Evolutionary conservation across 75 land plant genomes (phyloP), one percentile per base, ranked within the genome.

Genomic region (Isoetes taiwanensis): DNA sequence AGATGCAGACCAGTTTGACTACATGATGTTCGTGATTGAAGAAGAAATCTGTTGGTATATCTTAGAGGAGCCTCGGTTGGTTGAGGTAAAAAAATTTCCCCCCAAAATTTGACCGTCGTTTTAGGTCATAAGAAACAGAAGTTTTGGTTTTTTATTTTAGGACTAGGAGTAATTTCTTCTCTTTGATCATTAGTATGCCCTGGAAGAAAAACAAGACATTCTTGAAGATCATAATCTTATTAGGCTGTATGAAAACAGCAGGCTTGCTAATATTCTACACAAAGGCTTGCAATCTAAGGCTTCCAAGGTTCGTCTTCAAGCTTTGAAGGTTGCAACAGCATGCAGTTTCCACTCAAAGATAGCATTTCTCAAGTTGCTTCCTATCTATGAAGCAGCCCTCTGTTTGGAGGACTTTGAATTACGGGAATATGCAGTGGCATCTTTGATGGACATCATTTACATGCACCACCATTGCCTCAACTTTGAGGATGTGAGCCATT

Each of bases 381-480:
- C 61, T 35, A 21, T 64, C 9, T 64, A 54, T 30, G 41, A 64
- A 43, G 31, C 58, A n/a, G 11, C 42, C 16, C 21, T 64, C 23
- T 64, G 39, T 24, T 39, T 34, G 53, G 66, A 64, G 34, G 66
- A 55, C 37, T 64, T 35, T 33, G 24, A 12, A 0, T 20, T 53
- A 20, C 31, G 66, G 9, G 41, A 64, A 35, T 64, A 56, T n/a
- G 38, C 55, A 2, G 30, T 64, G 1, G 61, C 58, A 56, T 31
- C 61, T 28, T 37, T 64, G 9, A 54, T 64, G 66, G 59, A 64
- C 28, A 34, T 64, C 42, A 25, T 64, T 19, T 64, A 54, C 28
- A 16, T 64, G 38, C 66, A 64, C 30, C 59, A 54, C 29, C 19
- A 32, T 3, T 54, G 0, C 17, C 5, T 63, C 28, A 26, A 41